A percentile compares a stretch with the other conserved stretches of the same genome.
These are phyloP conservation scores for Aspergillus aculeatus DNA, from an alignment of 2,329 filamentous ascomycete species.

Conservation along the genomic window DNA sequence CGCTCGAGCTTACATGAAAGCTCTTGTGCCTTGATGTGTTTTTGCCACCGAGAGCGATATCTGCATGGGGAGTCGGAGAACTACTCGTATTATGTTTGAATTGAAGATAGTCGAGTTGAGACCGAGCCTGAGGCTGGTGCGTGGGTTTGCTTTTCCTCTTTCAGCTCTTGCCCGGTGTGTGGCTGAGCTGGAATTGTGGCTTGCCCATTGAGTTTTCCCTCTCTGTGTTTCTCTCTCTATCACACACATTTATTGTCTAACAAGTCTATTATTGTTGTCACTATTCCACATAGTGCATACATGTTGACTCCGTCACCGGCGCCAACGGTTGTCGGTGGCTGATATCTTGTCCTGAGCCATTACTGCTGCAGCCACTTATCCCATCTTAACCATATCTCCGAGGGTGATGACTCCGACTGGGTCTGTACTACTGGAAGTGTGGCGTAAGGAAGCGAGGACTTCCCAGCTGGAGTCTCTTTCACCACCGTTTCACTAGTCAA, in stretches of 20 bases:
- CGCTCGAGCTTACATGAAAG: not conserved
- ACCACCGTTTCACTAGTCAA: not conserved
- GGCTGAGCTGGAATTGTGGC: slow-evolving; percentile 16
- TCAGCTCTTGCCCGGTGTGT: slow-evolving; percentile 10
- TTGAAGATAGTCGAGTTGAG: slow-evolving; percentile 4
- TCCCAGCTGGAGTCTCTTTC: slow-evolving; percentile 4
- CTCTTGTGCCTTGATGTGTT: not conserved
- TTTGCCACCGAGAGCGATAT: slow-evolving; percentile 9
- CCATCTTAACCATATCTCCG: slow-evolving; percentile 5
- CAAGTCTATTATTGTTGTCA: not conserved
- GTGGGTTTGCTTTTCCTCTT: slow-evolving; percentile 12
- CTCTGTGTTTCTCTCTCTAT: not conserved
- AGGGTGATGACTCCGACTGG: not conserved
- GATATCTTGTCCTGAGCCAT: not conserved
- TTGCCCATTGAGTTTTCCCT: slow-evolving; percentile 1
- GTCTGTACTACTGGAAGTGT: not conserved
- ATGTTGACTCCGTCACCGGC: not conserved
- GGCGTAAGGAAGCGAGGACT: slow-evolving; percentile 7
- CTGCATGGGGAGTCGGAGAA: not conserved
- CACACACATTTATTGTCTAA: not conserved
- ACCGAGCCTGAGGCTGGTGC: slow-evolving; percentile 14
- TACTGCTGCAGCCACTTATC: not conserved
- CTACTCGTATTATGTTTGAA: not conserved
- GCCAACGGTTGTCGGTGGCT: not conserved
- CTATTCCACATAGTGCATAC: not conserved